Percentiles rank a stretch among this genome's conserved stretches.
Evolutionary conservation across 2,329 filamentous ascomycete species (phyloP).

Genomic region (Xylaria hypoxylon): DNA sequence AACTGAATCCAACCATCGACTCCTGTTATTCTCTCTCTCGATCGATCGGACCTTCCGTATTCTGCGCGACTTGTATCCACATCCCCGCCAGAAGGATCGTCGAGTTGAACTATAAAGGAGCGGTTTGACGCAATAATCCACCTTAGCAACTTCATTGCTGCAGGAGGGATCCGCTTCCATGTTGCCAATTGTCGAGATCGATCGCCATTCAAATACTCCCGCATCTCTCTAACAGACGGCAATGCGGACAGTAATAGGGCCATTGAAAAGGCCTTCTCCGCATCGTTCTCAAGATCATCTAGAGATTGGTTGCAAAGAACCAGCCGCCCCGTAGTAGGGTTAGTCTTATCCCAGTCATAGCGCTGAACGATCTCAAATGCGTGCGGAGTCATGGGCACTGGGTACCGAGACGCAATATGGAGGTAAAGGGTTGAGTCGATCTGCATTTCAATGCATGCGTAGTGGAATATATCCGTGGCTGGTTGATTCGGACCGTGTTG

Average conservation of each 20-base stretch:
- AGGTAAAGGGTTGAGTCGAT: slow-evolving; percentile 25
- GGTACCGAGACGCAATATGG: slow-evolving; percentile 40
- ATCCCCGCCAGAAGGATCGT: slow-evolving; percentile 52
- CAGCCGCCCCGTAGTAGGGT: slow-evolving; percentile 34
- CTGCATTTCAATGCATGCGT: slow-evolving; percentile 42
- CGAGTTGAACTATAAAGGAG: slow-evolving; percentile 85
- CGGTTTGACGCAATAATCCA: slow-evolving; percentile 94
- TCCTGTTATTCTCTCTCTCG: slow-evolving; percentile 68
- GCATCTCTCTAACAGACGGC: slow-evolving; percentile 71
- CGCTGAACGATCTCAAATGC: slow-evolving; percentile 4
- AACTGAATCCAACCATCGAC: slow-evolving; percentile 82
- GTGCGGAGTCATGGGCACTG: slow-evolving; percentile 18
- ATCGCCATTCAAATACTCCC: slow-evolving; percentile 57
- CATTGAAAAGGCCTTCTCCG: slow-evolving; percentile 63
- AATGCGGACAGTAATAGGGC: slow-evolving; percentile 66
- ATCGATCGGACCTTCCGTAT: slow-evolving; percentile 31
- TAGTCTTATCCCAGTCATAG: slow-evolving; percentile 12
- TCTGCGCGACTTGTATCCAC: slow-evolving; percentile 27
- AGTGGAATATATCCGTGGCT: slow-evolving; percentile 37
- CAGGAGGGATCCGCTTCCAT: slow-evolving; percentile 69
- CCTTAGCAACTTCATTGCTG: slow-evolving; percentile 75
- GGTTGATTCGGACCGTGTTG: background rate
- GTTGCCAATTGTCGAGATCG: slow-evolving; percentile 57
- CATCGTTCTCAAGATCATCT: slow-evolving; percentile 59
- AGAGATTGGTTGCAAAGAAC: slow-evolving; percentile 67